A percentile compares a stretch with the other conserved stretches of the same genome.
Evolutionary conservation across 2,329 filamentous ascomycete genomes (phyloP).

Genomic region (Orbilia quercus): DNA sequence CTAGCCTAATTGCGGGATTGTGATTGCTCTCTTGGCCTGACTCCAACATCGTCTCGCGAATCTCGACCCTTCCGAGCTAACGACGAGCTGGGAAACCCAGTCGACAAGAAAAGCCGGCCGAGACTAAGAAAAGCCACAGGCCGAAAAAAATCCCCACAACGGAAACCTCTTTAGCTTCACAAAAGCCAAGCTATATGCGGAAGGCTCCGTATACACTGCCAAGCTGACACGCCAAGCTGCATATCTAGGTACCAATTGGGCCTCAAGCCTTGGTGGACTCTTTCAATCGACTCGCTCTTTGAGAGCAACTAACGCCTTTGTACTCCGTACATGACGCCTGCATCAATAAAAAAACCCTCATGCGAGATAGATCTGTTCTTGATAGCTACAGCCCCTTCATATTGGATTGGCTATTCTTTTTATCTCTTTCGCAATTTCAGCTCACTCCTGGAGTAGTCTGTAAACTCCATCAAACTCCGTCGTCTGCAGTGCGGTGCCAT

Average conservation of each 20-base stretch:
- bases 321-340: too few relatives aligned
- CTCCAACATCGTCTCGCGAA: conserved; percentile 20
- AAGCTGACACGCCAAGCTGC: conserved; percentile 50
- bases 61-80: conserved; percentile 5
- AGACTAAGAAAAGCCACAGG: too few relatives aligned
- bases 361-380: conserved; percentile 26
- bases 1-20: conserved; percentile 11
- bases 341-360: conserved; percentile 28
- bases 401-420: not conserved
- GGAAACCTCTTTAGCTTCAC: conserved; percentile 21
- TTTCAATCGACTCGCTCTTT: too few relatives aligned
- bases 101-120: too few relatives aligned
- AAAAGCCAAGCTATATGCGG: conserved; percentile 6
- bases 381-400: not conserved
- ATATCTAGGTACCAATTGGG: too few relatives aligned
- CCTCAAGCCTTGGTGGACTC: too few relatives aligned
- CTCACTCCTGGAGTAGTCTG: not conserved
- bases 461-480: not conserved
- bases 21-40: conserved; percentile 13
- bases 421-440: conserved; percentile 4
- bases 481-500: not conserved
- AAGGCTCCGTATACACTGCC: conserved; percentile 37
- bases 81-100: not conserved
- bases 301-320: too few relatives aligned
- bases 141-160: conserved; percentile 11